Evolutionary conservation across 1,139 yeast genomes (phyloP), one percentile per base, ranked within the genome.

Genomic region (Saccharomyces hybrid): DNA sequence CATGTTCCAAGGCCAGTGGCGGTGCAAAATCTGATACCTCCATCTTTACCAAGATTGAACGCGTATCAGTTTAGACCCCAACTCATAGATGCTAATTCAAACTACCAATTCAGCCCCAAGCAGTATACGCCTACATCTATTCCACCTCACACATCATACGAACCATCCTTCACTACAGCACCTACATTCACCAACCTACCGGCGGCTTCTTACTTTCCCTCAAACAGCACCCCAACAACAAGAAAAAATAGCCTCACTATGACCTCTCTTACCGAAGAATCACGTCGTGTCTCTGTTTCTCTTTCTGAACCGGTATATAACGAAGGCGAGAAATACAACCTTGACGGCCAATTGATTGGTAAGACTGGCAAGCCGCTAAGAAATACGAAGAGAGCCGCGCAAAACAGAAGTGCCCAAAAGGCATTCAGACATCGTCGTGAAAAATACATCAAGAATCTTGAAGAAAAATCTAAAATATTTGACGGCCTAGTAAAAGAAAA

Each of bases 391-490:
- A 20, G 23, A 20, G 23, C 23, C 23, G 23, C 23, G 23, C 23
- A 20, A 20, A 20, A 20, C 23, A 20, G 23, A 20, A 20, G 23
- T 20, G 23, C 23, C 23, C 23, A 20, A 20, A 20, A 20, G 23
- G 23, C 23, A 20, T 20, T 20, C 23, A 20, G 23, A 20, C 23
- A 20, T 20, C 23, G 96, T 56, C 84, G 86, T 67, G 96, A 88
- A 63, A 79, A 80, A 57, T 83, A 87, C 64, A 82, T 89, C 61
- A 86, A 83, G 70, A 91, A 88, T 51, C 75, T 89, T 58, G 96
- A 89, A 72, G 71, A 75, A 42, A 83, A 83, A 66, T 88, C 87
- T 5, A 76, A 78, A 50, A 85, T 84, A 66, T 80, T 81, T 51
- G 81, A 80, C 57, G 74, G 74, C 34, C 73, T 86, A 63, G 80